Evolutionary conservation across 2,329 filamentous ascomycete species (phyloP).

Genomic region (Bipolaris oryzae): DNA sequence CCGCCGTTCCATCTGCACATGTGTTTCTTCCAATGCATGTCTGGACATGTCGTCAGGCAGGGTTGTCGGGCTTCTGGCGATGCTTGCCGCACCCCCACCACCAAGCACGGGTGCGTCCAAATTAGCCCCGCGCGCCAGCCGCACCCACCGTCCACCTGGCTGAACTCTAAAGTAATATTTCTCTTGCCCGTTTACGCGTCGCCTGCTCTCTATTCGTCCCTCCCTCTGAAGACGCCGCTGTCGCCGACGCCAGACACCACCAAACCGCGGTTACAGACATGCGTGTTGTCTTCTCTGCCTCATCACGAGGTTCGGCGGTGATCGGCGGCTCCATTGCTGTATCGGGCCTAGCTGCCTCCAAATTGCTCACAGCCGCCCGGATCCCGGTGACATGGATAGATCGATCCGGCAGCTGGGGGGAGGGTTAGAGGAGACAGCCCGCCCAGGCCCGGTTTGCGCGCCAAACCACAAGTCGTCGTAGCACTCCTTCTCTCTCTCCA

Average conservation of each 20-base stretch:
- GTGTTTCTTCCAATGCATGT: not conserved
- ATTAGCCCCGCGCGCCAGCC: constrained; percentile 1
- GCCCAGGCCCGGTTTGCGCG: not conserved
- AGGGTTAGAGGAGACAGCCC: not conserved
- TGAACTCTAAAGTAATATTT: not conserved
- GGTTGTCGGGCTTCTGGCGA: not conserved
- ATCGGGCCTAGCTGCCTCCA: not conserved
- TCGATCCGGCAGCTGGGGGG: constrained; percentile 7
- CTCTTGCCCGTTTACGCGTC: constrained; percentile 3
- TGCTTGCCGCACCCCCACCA: not conserved
- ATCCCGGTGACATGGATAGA: constrained; percentile 11
- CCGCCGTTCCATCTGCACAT: not conserved
- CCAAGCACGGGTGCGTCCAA: not conserved
- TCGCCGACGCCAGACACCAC: not conserved
- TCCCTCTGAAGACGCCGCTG: not conserved
- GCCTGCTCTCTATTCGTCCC: not conserved
- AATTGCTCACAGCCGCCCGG: constrained; percentile 3
- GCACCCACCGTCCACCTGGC: not conserved
- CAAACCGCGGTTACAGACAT: not conserved
- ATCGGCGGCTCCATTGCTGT: not conserved
- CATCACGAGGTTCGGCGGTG: not conserved
- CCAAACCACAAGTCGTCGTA: not conserved
- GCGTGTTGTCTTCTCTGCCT: not conserved
- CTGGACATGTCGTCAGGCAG: not conserved
- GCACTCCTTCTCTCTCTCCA: not conserved